These are phyloP conservation scores for Colletotrichum liaoningense DNA, from an alignment of 2,329 filamentous ascomycete species.

Conservation along the genomic window DNA sequence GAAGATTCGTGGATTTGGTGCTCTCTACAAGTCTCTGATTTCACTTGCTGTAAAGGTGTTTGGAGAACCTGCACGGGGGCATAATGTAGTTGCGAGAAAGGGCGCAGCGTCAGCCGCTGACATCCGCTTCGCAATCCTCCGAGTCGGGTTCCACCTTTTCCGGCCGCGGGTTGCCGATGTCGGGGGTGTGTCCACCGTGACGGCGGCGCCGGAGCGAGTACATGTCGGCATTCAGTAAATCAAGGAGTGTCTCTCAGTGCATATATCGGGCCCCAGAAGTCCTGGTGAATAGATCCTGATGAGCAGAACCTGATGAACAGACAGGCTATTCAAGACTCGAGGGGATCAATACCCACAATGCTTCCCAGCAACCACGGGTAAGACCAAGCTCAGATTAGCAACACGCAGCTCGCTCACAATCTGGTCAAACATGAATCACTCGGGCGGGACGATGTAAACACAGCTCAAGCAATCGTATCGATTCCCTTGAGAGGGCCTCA, in stretches of 20 bases:
- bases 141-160: slow-evolving; percentile 11
- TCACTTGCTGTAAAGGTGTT: not conserved
- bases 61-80: not conserved
- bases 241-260: not conserved
- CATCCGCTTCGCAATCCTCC: not conserved
- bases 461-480: too few relatives aligned
- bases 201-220: not conserved
- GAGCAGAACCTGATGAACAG: not conserved
- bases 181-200: not conserved
- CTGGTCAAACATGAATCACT: too few relatives aligned
- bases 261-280: not conserved
- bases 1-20: too few relatives aligned
- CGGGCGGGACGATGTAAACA: too few relatives aligned
- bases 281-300: not conserved
- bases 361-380: too few relatives aligned
- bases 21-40: too few relatives aligned
- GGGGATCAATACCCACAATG: too few relatives aligned
- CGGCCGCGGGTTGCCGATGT: slow-evolving; percentile 19
- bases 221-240: not conserved
- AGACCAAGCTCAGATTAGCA: too few relatives aligned
- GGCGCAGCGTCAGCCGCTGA: not conserved
- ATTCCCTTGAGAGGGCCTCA: too few relatives aligned
- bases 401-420: too few relatives aligned
- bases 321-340: too few relatives aligned
- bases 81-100: not conserved